phyloP scores from a whole-genome alignment of 768 basidiomycete species.

The Psilocybe subaeruginosa region DNA sequence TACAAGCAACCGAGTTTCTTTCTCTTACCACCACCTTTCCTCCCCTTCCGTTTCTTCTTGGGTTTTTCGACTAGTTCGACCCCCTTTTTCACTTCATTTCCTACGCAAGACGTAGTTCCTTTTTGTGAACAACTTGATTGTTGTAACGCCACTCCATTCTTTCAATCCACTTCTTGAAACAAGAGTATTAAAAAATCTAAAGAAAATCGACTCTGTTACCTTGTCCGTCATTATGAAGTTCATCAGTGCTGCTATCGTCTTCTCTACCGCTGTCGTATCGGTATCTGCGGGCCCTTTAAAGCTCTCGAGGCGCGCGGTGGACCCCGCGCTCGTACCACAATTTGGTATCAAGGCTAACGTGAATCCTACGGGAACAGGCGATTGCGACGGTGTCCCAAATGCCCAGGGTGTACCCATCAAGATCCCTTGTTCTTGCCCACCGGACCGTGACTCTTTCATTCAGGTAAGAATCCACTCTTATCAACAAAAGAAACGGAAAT shows the following conservation, averaged over 20 bases:
- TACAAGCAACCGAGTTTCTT: not conserved
- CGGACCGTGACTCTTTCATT: constrained; percentile 54
- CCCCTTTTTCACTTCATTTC: not conserved
- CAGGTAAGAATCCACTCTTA: constrained; percentile 33
- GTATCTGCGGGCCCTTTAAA: constrained; percentile 40
- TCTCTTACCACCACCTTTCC: not conserved
- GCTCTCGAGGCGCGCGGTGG: constrained; percentile 40
- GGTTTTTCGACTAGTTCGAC: constrained; percentile 17
- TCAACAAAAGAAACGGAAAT: not conserved
- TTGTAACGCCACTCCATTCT: constrained; percentile 8
- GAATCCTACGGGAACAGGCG: constrained; percentile 61
- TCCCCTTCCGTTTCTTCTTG: constrained; percentile 8
- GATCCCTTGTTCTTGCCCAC: constrained; percentile 70
- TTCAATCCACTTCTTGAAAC: not conserved
- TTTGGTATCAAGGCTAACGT: constrained; percentile 59
- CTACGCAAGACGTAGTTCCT: constrained; percentile 16
- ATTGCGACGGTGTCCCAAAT: constrained; percentile 68
- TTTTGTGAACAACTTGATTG: constrained; percentile 10
- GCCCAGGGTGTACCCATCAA: constrained; percentile 57
- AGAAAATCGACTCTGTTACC: not conserved
- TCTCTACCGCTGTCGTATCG: constrained; percentile 33
- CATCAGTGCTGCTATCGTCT: constrained; percentile 20
- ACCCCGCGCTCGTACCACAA: constrained; percentile 51
- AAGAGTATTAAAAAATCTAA: not conserved
- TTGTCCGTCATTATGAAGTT: constrained; percentile 28